Base-by-base conservation (phyloP, 2,329 filamentous ascomycete genomes). In the Venturia asperata region DNA sequence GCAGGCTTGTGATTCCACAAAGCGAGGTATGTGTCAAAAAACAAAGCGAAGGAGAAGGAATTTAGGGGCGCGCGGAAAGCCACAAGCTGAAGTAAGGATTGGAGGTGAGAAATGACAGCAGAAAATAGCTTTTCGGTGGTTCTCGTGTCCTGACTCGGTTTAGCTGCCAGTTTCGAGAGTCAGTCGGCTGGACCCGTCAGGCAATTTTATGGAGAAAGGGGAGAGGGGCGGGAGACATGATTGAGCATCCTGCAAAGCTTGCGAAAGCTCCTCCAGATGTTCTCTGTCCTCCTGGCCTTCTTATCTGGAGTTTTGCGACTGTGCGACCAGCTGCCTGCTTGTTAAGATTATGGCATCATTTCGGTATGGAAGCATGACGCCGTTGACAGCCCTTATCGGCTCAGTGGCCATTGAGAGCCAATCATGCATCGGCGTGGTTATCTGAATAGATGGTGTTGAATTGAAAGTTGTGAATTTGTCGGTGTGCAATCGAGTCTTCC, bases 201-300 rank as follows among this genome's bases (percentile, higher is more conserved):
- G 47, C 11, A 37, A 58, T 58, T 56, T 56, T 58, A 58, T 58
- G 52, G 52, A 58, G 27, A 58, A 58, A 58, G 52, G 52, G 27
- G 37, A 10, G 52, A n/a, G 21, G 37, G 52, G 30, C 13, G 47
- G 15, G 30, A 56, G 27, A 17, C 52, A 56, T n/a, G 17, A 37
- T 34, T 2, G 17, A 47, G 19, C 7, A 47, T 24, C 3, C 21
- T 47, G 6, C 17, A 47, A 47, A 10, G 19, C 21, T 47, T n/a
- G 19, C 19, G 45, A 24, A n/a, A n/a, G 21, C 9, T 19, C 21
- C 45, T n/a, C 9, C 19, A n/a, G 2, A 47, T 41, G 39, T 5
- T 1, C 45, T n/a, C 21, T 5, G 7, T 47, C 45, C 45, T 52
- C 47, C 47, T 27, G 21, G 6, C 24, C 47, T 1, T 13, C 47